Evolutionary conservation across 2,329 filamentous ascomycete species (phyloP).

Genomic region (Aspergillus phoenicis): DNA sequence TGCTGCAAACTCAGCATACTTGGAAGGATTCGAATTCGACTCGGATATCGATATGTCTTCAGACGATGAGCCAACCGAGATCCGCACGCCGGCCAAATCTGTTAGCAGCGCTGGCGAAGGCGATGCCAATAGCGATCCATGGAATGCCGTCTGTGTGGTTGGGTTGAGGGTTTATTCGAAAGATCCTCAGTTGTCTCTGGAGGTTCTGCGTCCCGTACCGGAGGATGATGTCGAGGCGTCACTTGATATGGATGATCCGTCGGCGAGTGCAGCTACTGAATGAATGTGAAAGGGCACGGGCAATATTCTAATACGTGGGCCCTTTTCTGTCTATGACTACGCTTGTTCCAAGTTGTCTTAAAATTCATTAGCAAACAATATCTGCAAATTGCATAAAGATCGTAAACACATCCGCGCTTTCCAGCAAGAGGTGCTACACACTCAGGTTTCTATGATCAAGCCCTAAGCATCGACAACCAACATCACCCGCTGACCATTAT

Average conservation of each 20-base stretch:
- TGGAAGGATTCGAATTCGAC: conserved; percentile 47
- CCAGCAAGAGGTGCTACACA: too few relatives aligned
- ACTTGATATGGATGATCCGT: conserved; percentile 48
- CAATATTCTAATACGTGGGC: too few relatives aligned
- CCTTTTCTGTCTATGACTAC: too few relatives aligned
- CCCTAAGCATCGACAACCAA: too few relatives aligned
- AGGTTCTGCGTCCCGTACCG: conserved; percentile 52
- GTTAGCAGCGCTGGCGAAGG: conserved; percentile 16
- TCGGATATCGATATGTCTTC: conserved; percentile 46
- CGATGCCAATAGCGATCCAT: conserved; percentile 45
- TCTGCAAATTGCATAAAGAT: too few relatives aligned
- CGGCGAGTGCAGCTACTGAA: conserved; percentile 29
- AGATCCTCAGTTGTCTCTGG: conserved; percentile 53
- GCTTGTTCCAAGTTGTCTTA: too few relatives aligned
- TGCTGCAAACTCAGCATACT: conserved; percentile 36
- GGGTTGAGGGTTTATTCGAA: conserved; percentile 61
- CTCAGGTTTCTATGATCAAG: too few relatives aligned
- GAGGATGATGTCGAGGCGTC: conserved; percentile 43
- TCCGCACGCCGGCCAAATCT: conserved; percentile 10
- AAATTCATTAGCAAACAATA: too few relatives aligned
- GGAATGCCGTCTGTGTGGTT: conserved; percentile 64
- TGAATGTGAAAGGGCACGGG: too few relatives aligned
- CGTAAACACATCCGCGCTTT: too few relatives aligned
- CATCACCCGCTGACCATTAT: too few relatives aligned
- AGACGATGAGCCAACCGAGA: conserved; percentile 27